Conservation (phyloP, 2,329 filamentous ascomycete genomes). For the Ilyonectria destructans region DNA sequence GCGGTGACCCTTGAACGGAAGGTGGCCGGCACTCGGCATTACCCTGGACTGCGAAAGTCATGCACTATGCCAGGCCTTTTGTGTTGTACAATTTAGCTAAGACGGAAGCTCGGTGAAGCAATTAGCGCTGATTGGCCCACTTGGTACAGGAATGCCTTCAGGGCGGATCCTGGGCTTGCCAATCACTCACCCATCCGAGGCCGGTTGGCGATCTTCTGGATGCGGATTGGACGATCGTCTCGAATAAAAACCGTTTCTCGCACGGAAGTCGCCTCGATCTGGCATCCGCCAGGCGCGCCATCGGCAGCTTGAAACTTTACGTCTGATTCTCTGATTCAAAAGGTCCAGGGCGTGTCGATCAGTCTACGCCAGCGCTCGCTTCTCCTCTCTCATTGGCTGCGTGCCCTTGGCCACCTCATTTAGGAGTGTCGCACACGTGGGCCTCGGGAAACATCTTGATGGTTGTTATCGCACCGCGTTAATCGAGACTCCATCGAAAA, state of each 20-base stretch:
- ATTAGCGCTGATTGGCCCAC: not conserved
- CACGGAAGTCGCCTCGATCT: not conserved
- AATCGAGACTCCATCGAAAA: constrained; percentile 15
- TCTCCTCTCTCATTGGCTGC: constrained; percentile 36
- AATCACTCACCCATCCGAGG: not conserved
- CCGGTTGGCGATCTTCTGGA: not conserved
- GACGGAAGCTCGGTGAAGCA: not conserved
- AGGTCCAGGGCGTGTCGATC: constrained; percentile 39
- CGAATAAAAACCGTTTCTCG: not conserved
- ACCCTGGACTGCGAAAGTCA: not conserved
- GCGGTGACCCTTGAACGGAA: not conserved
- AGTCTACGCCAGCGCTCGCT: constrained; percentile 4
- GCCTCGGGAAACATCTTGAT: constrained; percentile 30
- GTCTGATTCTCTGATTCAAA: constrained; percentile 22
- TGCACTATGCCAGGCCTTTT: not conserved
- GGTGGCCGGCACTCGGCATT: not conserved
- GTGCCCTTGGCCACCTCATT: constrained; percentile 31
- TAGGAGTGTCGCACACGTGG: constrained; percentile 43
- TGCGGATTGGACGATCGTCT: not conserved
- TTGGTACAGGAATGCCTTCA: not conserved
- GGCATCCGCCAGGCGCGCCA: constrained; percentile 4
- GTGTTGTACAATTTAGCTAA: not conserved
- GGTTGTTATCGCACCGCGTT: constrained; percentile 34
- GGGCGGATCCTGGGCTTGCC: not conserved
- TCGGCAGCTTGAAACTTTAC: not conserved